Evolutionary conservation across 1,284 basidiomycete genomes (phyloP), one percentile per base, ranked within the genome.

Genomic region (Boletus mariae): DNA sequence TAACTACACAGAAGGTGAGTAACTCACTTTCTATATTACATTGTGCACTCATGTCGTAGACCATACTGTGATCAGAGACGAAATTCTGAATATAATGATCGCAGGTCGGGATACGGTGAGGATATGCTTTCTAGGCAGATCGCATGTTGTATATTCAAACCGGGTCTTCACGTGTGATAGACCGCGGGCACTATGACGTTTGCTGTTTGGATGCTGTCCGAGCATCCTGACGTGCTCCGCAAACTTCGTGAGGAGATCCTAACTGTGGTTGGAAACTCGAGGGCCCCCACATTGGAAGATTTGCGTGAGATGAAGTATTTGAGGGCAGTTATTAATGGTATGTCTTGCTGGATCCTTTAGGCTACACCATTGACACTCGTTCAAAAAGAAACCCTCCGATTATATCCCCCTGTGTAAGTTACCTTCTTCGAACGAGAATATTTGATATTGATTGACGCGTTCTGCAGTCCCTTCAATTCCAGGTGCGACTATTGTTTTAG

Each of bases 371-470:
- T 34, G 17, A 49, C 44, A 51, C 23, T 47, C 17, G 20, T 1
- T 20, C n/a, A 4, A 50, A 23, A 47, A 80, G 84, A 86, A 67
- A 80, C 79, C 0, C 64, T 85, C 49, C 73, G 84, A 17, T 60
- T 87, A 9, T 85, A 79, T 67, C 84, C 85, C 3, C 68, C 81
- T 29, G 83, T 85, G 75, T 83, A 69, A 62, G 76, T 65, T 10
- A 42, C 1, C 9, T n/a, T 13, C 45, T 37, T 9, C 5, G 13
- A 38, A 23, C 13, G 12, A 34, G 3, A 13, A 28, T 63, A 35
- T 20, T 20, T 20, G 25, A 25, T 25, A 66, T 13, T 7, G 8
- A n/a, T 29, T n/a, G 12, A 35, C 56, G 10, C n/a, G 35, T 37
- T 37, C 15, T 17, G 2, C 31, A 82, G 70, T 10, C 70, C 71